Conservation (phyloP, 805 yeast genomes). For the Kazachstania viticola region DNA sequence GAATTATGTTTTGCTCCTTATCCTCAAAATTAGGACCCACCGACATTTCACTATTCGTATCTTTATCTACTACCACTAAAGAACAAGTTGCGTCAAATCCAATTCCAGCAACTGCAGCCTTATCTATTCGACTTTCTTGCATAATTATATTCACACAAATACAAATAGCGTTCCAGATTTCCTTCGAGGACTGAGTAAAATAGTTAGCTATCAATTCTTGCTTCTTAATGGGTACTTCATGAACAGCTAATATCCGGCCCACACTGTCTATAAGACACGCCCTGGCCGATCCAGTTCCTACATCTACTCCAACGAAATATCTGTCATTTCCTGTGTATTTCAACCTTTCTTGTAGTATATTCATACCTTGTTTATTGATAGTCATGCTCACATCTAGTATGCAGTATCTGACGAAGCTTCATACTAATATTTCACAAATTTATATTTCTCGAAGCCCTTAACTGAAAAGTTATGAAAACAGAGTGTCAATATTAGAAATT, state of each 20-base stretch:
- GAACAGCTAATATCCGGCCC: conserved; percentile 70
- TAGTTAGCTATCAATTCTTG: conserved; percentile 60
- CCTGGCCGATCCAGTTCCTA: conserved; percentile 96
- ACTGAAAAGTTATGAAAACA: no score
- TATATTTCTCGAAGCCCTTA: no score
- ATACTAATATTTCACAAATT: no score
- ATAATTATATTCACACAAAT: conserved; percentile 68
- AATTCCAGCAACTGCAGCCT: conserved; percentile 61
- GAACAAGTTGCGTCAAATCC: conserved; percentile 98
- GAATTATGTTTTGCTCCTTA: conserved; percentile 64
- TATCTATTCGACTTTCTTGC: conserved; percentile 62
- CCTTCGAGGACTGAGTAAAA: conserved; percentile 80
- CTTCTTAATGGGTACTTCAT: conserved; percentile 70
- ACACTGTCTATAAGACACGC: conserved; percentile 80
- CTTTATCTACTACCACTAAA: conserved; percentile 63
- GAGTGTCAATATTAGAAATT: no score
- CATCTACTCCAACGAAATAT: conserved; percentile 70
- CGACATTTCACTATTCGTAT: conserved; percentile 57
- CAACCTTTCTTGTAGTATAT: no score
- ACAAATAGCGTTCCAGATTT: conserved; percentile 85
- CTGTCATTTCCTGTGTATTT: not conserved
- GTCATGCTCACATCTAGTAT: no score
- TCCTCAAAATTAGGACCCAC: conserved; percentile 87
- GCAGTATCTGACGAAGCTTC: no score
- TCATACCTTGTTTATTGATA: no score